Evolutionary conservation across 1,139 yeast genomes (phyloP).

Genomic region (Hansenula lynferdii): DNA sequence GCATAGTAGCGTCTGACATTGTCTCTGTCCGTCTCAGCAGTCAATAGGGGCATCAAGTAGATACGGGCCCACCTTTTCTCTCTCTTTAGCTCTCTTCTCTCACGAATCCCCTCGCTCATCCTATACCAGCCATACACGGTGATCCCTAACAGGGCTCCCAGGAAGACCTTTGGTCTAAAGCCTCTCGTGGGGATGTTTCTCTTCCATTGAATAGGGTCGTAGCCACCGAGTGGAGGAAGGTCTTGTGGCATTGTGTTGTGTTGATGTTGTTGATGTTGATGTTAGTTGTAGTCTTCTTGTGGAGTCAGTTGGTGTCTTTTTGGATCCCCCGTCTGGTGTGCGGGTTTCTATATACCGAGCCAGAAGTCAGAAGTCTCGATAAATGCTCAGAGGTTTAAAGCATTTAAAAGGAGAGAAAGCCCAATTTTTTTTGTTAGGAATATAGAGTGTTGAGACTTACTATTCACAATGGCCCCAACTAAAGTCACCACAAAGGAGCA

Average conservation of each 20-base stretch:
- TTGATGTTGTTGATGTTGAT: neutral
- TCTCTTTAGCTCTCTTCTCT: conserved; percentile 70
- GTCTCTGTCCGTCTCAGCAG: conserved; percentile 83
- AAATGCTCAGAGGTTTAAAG: too few species aligned
- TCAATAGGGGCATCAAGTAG: conserved; percentile 65
- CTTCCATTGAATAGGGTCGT: conserved; percentile 86
- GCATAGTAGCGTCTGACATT: conserved; percentile 68
- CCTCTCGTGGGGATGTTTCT: conserved; percentile 84
- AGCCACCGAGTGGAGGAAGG: conserved; percentile 85
- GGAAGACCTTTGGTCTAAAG: conserved; percentile 70
- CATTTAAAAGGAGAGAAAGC: too few species aligned
- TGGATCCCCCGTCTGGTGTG: neutral
- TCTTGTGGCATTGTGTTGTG: conserved; percentile 47
- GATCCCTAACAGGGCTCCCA: conserved; percentile 57
- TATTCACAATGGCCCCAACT: conserved; percentile 22
- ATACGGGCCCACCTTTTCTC: conserved; percentile 79
- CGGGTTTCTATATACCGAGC: neutral
- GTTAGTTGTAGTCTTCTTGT: neutral
- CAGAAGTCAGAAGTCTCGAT: too few species aligned
- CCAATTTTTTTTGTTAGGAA: too few species aligned
- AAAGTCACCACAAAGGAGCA: conserved; percentile 43
- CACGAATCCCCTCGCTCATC: conserved; percentile 64
- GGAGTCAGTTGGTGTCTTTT: neutral
- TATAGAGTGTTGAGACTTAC: too few species aligned
- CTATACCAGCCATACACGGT: conserved; percentile 72